phyloP scores from a whole-genome alignment of 2,329 filamentous ascomycete genomes.

The Hirsutella minnesotensis region DNA sequence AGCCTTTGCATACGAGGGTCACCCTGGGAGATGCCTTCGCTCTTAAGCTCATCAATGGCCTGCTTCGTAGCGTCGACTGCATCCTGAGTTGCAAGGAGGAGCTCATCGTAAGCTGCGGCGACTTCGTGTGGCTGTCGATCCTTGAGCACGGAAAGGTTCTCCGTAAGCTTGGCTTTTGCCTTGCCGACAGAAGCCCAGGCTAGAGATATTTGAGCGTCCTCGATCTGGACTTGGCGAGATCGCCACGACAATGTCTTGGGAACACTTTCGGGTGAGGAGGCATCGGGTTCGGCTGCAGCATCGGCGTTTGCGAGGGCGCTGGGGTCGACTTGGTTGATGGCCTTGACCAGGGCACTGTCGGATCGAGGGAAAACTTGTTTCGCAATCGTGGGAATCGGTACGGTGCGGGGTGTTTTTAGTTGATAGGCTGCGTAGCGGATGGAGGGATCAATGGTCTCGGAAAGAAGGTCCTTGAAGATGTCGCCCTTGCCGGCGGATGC shows the following conservation, averaged over 20 bases:
- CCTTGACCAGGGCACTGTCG: conserved; percentile 47
- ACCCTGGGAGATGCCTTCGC: conserved; percentile 72
- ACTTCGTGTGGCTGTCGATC: conserved; percentile 48
- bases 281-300: conserved; percentile 35
- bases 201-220: conserved; percentile 84
- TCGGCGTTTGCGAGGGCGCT: conserved; percentile 47
- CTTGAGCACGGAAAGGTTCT: conserved; percentile 31
- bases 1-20: conserved; percentile 84
- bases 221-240: conserved; percentile 71
- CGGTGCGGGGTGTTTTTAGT: conserved; percentile 73
- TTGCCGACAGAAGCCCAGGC: conserved; percentile 60
- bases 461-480: conserved; percentile 73
- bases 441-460: conserved; percentile 80
- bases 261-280: conserved; percentile 38
- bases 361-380: conserved; percentile 64
- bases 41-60: conserved; percentile 79
- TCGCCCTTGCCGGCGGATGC: conserved; percentile 51
- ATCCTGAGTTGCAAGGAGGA: conserved; percentile 84
- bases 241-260: conserved; percentile 79
- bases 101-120: conserved; percentile 80
- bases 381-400: conserved; percentile 68
- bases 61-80: conserved; percentile 87
- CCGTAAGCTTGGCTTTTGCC: conserved; percentile 36
- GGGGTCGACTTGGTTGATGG: conserved; percentile 60
- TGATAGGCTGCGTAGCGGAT: conserved; percentile 93